Conservation (phyloP, 495 filamentous ascomycete genomes). For the Hypoxylon fuscum region DNA sequence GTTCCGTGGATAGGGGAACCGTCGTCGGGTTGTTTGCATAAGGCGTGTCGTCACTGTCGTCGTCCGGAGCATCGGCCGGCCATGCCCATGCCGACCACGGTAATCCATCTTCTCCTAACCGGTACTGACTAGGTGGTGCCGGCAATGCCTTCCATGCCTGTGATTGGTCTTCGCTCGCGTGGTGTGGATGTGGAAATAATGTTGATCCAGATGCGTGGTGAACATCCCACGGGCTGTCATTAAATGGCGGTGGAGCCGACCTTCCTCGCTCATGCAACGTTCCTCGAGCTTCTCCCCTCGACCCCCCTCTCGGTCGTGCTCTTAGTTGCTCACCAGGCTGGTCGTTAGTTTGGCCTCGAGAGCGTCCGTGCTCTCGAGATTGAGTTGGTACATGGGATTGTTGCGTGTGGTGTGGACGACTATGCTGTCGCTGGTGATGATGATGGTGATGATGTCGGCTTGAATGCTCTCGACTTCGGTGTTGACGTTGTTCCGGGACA, state of each 20-base stretch:
- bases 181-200: conserved; percentile 19
- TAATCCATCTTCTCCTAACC: conserved; percentile 55
- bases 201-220: conserved; percentile 34
- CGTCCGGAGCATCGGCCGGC: conserved; percentile 35
- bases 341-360: conserved; percentile 23
- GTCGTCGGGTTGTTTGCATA: conserved; percentile 33
- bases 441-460: conserved; percentile 26
- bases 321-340: conserved; percentile 30
- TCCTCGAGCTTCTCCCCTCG: conserved; percentile 30
- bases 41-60: conserved; percentile 13
- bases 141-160: conserved; percentile 51
- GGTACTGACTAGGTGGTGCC: conserved; percentile 50
- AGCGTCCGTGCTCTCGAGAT: conserved; percentile 26
- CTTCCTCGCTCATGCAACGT: conserved; percentile 50
- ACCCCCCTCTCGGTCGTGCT: conserved; percentile 41
- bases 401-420: conserved; percentile 40
- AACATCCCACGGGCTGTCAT: conserved; percentile 55
- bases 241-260: conserved; percentile 56
- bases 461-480: conserved; percentile 38
- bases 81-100: conserved; percentile 55
- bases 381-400: conserved; percentile 39
- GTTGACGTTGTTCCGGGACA: conserved; percentile 45
- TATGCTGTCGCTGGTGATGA: conserved; percentile 28
- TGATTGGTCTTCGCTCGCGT: conserved; percentile 18
- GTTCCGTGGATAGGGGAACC: conserved; percentile 24